A percentile compares a stretch with the other conserved stretches of the same genome.
Conservation (phyloP, 176 grass and related monocot species). For the Poa annua region DNA sequence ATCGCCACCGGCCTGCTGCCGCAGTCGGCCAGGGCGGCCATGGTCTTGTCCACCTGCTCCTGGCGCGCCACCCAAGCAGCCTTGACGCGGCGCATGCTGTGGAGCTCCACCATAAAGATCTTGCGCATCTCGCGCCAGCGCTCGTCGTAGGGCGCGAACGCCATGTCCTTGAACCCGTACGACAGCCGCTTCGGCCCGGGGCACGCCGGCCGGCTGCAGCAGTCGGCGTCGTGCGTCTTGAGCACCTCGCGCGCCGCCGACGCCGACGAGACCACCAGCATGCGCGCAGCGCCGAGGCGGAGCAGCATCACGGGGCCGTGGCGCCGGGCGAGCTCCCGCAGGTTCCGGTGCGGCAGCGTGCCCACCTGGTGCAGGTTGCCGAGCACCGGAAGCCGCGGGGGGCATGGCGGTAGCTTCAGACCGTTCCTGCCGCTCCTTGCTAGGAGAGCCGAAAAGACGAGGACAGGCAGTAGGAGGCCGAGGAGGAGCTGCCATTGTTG, state of each 20-base stretch:
- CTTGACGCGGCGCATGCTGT: not conserved
- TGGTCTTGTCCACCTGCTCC: not conserved
- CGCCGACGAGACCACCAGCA: not conserved
- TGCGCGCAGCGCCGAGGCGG: not conserved
- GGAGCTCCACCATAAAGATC: not conserved
- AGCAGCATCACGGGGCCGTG: not conserved
- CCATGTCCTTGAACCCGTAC: constrained; percentile 19
- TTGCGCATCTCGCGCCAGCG: constrained; percentile 17
- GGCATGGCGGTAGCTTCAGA: not conserved
- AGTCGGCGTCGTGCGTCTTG: not conserved
- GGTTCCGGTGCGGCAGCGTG: not conserved
- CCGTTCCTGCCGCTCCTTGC: not conserved
- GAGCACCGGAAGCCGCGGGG: not conserved
- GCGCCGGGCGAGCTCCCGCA: not conserved
- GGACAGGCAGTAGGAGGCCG: not conserved
- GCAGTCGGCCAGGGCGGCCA: not conserved
- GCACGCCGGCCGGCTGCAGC: constrained; percentile 3
- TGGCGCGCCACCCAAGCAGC: not conserved
- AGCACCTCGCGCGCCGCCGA: constrained; percentile 1
- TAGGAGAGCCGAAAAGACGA: not conserved
- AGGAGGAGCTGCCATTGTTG: constrained; percentile 1
- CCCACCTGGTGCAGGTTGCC: constrained; percentile 10
- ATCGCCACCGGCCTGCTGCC: not conserved
- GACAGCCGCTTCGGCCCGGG: not conserved
- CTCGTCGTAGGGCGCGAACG: not conserved